Conservation (phyloP, 2,329 filamentous ascomycete genomes). For the Diplodia scrobiculata region DNA sequence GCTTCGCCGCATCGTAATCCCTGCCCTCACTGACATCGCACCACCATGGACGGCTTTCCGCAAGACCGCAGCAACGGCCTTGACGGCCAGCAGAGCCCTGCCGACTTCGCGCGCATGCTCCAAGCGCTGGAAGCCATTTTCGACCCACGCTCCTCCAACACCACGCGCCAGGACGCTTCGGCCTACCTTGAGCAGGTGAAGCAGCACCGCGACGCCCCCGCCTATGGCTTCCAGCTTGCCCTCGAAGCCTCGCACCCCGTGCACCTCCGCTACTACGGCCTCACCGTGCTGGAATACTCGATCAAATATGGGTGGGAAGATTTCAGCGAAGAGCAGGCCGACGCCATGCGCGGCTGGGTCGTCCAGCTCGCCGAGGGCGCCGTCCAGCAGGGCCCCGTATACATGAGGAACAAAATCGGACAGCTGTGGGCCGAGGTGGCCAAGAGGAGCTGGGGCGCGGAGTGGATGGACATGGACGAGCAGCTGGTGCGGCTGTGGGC, state of each 20-base stretch:
- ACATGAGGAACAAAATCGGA: conserved; percentile 88
- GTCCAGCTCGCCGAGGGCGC: conserved; percentile 74
- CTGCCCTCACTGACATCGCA: conserved; percentile 8
- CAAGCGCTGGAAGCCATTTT: conserved; percentile 87
- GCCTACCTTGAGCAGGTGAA: conserved; percentile 85
- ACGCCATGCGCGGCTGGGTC: conserved; percentile 72
- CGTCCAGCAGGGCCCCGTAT: conserved; percentile 71
- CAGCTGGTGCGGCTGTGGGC: conserved; percentile 80
- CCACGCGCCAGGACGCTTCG: conserved; percentile 78
- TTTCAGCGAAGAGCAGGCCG: conserved; percentile 68
- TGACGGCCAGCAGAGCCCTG: conserved; percentile 29
- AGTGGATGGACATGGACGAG: conserved; percentile 94
- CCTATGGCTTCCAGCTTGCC: conserved; percentile 82
- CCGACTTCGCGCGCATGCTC: conserved; percentile 67
- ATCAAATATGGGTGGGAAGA: conserved; percentile 82
- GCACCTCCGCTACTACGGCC: conserved; percentile 87
- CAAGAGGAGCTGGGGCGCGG: conserved; percentile 86
- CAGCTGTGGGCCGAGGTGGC: conserved; percentile 94
- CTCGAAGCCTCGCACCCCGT: conserved; percentile 72
- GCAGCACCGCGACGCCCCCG: conserved; percentile 73
- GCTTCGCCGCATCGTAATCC: conserved; percentile 12
- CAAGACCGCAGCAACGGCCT: conserved; percentile 32
- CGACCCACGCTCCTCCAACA: conserved; percentile 76
- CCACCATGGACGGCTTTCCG: conserved; percentile 20
- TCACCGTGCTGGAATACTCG: conserved; percentile 87